Conservation (phyloP, 257 asterid species). For the Solanum sejunctum region DNA sequence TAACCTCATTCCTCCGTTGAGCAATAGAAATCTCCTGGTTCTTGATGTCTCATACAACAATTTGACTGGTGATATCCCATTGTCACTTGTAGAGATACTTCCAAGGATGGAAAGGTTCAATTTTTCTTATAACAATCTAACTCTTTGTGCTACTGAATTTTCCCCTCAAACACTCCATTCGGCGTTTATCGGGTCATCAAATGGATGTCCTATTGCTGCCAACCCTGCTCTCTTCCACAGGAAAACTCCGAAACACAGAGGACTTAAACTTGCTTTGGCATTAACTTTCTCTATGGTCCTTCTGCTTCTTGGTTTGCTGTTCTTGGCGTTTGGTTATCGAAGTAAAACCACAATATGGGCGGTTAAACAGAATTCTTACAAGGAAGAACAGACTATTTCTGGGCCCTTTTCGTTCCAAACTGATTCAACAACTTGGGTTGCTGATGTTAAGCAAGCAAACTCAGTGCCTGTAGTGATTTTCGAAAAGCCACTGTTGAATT, state of each 20-base stretch:
- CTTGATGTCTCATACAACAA: constrained; percentile 76
- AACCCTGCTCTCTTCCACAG: constrained; percentile 46
- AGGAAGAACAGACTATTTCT: constrained; percentile 13
- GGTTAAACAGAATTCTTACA: constrained; percentile 9
- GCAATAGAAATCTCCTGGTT: constrained; percentile 27
- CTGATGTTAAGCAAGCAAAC: constrained; percentile 17
- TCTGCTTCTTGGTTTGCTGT: constrained; percentile 57
- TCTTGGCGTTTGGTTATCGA: constrained; percentile 72
- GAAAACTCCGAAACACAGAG: constrained; percentile 35
- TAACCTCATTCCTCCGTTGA: constrained; percentile 41
- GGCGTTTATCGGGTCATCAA: constrained; percentile 54
- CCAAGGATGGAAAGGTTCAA: constrained; percentile 53
- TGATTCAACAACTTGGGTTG: constrained; percentile 23
- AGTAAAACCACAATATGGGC: constrained; percentile 13
- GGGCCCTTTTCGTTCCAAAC: constrained; percentile 19
- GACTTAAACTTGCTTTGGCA: constrained; percentile 56
- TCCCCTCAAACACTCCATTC: constrained; percentile 26
- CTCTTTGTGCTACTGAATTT: constrained; percentile 46
- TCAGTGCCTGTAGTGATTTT: constrained; percentile 10
- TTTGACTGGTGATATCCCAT: constrained; percentile 78
- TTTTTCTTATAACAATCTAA: constrained; percentile 80
- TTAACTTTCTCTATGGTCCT: constrained; percentile 65
- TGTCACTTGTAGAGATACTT: constrained; percentile 34
- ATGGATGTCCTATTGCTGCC: constrained; percentile 89
- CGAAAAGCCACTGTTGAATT: constrained; percentile 20